These are phyloP conservation scores for Saccharomyces mikatae DNA, from an alignment of 805 yeast species.

Conservation along the genomic window DNA sequence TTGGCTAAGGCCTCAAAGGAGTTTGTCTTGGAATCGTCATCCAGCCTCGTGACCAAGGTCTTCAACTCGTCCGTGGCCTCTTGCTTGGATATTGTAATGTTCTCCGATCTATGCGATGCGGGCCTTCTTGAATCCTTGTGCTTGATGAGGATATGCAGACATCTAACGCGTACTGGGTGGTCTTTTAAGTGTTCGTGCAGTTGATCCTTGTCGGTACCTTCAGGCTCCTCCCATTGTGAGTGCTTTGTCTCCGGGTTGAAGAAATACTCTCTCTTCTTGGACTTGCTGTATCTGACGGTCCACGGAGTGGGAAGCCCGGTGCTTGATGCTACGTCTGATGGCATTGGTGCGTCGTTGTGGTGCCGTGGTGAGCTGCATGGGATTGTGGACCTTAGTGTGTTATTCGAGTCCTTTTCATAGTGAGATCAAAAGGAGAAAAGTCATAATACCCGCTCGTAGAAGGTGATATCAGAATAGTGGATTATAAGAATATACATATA, in stretches of 20 bases:
- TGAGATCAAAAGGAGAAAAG: neutral
- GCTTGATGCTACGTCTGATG: neutral
- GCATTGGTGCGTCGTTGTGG: neutral
- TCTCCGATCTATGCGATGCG: slow-evolving; percentile 76
- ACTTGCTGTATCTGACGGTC: slow-evolving; percentile 70
- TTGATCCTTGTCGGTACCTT: slow-evolving; percentile 58
- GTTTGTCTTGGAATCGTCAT: slow-evolving; percentile 16
- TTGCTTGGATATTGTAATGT: slow-evolving; percentile 71
- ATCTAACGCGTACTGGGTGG: slow-evolving; percentile 64
- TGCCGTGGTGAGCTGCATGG: neutral
- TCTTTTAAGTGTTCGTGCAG: slow-evolving; percentile 49
- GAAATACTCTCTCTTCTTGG: slow-evolving; percentile 80
- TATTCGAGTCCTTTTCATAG: neutral
- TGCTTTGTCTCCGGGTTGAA: slow-evolving; percentile 60
- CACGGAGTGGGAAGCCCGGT: slow-evolving; percentile 85
- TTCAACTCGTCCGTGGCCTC: slow-evolving; percentile 75
- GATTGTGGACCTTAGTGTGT: neutral
- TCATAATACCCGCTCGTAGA: neutral
- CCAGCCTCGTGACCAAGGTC: slow-evolving; percentile 25
- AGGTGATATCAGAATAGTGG: neutral
- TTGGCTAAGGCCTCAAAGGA: slow-evolving; percentile 65
- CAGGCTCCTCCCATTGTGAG: slow-evolving; percentile 89
- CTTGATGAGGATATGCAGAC: slow-evolving; percentile 75
- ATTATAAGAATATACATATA: neutral
- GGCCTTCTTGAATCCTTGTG: slow-evolving; percentile 83